Percentiles rank a stretch among this genome's conserved stretches.
Evolutionary conservation across 495 filamentous ascomycete genomes (phyloP).

Genomic region (Viridothelium virens): DNA sequence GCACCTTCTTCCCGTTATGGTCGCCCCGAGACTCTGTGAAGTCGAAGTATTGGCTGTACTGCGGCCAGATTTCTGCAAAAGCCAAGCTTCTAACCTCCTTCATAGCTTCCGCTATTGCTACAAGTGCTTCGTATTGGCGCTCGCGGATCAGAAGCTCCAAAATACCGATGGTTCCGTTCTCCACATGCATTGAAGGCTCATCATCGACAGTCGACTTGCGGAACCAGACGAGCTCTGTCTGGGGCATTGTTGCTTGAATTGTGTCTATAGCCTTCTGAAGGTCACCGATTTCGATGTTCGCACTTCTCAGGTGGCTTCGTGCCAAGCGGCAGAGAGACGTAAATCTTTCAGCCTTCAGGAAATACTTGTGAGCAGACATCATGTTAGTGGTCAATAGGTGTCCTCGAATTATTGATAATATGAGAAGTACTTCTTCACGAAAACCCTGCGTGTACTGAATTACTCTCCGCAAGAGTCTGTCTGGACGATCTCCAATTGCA

Average conservation of each 20-base stretch:
- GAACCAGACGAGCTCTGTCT: neutral
- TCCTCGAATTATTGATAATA: neutral
- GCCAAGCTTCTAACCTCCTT: neutral
- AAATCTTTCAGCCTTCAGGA: neutral
- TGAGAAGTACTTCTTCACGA: neutral
- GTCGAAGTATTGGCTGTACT: neutral
- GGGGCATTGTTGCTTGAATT: neutral
- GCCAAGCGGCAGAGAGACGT: neutral
- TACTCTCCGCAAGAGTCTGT: neutral
- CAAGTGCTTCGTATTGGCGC: neutral
- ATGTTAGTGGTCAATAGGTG: neutral
- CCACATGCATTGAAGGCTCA: neutral
- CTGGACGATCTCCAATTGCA: too few species aligned
- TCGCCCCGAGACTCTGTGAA: neutral
- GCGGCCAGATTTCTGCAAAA: neutral
- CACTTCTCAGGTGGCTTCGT: neutral
- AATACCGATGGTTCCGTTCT: neutral
- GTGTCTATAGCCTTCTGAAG: neutral
- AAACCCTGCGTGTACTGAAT: neutral
- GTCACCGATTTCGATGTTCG: neutral
- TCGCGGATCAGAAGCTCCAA: neutral
- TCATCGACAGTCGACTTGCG: neutral
- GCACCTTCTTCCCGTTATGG: neutral
- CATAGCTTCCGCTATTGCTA: neutral
- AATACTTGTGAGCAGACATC: neutral